Percentiles rank a stretch among this genome's conserved stretches.
These are phyloP conservation scores for Endothia cerciana DNA, from an alignment of 2,329 filamentous ascomycete genomes.

Conservation along the genomic window DNA sequence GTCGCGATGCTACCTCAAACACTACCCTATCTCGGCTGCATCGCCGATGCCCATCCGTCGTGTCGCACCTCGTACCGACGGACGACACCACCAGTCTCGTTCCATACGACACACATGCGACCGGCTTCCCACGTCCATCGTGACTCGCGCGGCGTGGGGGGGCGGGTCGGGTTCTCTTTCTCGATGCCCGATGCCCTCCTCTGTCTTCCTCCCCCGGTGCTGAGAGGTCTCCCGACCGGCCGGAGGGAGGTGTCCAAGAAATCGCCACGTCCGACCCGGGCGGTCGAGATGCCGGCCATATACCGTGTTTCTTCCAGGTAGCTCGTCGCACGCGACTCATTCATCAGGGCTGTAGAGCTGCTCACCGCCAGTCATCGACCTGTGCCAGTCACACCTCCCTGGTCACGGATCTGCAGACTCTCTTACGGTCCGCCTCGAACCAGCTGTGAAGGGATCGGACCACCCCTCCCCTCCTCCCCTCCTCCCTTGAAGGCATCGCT, in stretches of 20 bases:
- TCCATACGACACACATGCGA: slow-evolving; percentile 5
- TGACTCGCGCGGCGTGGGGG: slow-evolving; percentile 21
- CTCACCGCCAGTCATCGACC: not conserved
- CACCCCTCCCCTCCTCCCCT: not conserved
- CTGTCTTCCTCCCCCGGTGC: not conserved
- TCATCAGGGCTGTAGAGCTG: not conserved
- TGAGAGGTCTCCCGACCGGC: not conserved
- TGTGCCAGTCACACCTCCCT: not conserved
- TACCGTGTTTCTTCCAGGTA: not conserved
- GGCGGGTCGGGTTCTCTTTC: not conserved
- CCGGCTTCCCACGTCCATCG: slow-evolving; percentile 10
- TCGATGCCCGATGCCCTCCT: not conserved
- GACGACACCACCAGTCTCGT: slow-evolving; percentile 8
- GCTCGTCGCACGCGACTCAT: slow-evolving; percentile 4
- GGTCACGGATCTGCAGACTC: not conserved
- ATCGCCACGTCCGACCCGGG: not conserved
- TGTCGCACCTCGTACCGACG: too few relatives aligned
- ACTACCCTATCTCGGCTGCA: not conserved
- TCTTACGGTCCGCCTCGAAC: not conserved
- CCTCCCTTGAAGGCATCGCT: not conserved
- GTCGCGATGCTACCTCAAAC: not conserved
- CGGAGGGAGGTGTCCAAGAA: not conserved
- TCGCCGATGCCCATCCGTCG: not conserved
- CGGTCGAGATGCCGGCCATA: not conserved
- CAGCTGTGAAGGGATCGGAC: too few relatives aligned